A percentile compares a stretch with the other conserved stretches of the same genome.
These are phyloP conservation scores for Coniophora puteana DNA, from an alignment of 1,284 basidiomycete genomes.

Conservation along the genomic window DNA sequence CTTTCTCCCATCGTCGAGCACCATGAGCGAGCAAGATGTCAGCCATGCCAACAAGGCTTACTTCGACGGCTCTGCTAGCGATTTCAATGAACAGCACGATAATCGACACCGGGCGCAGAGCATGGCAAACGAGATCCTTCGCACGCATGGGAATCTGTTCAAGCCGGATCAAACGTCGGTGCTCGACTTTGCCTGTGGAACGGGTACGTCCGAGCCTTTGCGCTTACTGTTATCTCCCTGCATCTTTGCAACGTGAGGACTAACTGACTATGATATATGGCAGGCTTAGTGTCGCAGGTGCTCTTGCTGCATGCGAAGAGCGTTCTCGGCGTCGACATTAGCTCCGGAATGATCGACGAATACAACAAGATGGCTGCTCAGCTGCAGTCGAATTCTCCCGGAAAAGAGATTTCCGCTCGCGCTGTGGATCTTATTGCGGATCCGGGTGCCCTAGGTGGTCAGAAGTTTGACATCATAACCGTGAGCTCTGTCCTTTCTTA, in stretches of 20 bases:
- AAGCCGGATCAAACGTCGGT: slow-evolving; percentile 48
- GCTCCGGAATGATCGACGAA: slow-evolving; percentile 49
- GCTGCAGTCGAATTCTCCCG: slow-evolving; percentile 49
- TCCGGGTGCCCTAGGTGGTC: slow-evolving; percentile 43
- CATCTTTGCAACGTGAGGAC: neutral
- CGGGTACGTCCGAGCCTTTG: slow-evolving; percentile 33
- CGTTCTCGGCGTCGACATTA: slow-evolving; percentile 66
- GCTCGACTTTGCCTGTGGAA: slow-evolving; percentile 64
- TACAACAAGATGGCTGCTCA: slow-evolving; percentile 45
- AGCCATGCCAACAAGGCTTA: slow-evolving; percentile 1
- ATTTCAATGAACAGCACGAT: slow-evolving; percentile 20
- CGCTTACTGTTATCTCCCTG: slow-evolving; percentile 14
- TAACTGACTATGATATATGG: neutral
- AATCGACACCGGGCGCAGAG: slow-evolving; percentile 25
- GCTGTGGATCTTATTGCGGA: slow-evolving; percentile 38
- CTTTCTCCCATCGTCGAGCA: too few relatives aligned
- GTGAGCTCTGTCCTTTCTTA: too few relatives aligned
- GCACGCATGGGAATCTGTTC: slow-evolving; percentile 43
- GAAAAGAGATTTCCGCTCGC: slow-evolving; percentile 52
- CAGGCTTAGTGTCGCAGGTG: slow-evolving; percentile 47
- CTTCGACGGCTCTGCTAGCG: slow-evolving; percentile 2
- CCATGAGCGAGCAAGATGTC: too few relatives aligned
- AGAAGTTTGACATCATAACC: slow-evolving; percentile 54
- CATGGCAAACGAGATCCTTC: slow-evolving; percentile 36
- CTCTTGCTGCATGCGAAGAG: slow-evolving; percentile 47